Conservation (phyloP, 345 rosid species). For the Noccaea bulbosa region DNA sequence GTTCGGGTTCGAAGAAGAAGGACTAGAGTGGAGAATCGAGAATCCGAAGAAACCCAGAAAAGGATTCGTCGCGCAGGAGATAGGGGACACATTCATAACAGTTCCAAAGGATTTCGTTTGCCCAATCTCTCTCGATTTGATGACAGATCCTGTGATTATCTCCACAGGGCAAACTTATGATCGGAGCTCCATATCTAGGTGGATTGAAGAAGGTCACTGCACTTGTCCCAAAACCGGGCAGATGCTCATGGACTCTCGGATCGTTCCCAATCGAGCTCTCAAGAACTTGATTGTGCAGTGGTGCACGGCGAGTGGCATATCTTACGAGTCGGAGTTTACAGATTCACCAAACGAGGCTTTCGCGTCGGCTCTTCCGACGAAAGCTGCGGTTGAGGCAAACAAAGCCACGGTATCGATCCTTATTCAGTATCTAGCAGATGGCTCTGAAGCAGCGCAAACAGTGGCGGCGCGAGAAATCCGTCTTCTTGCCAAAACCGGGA, state of each 20-base stretch:
- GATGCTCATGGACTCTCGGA: constrained; percentile 61
- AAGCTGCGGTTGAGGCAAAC: constrained; percentile 81
- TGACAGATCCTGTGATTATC: constrained; percentile 88
- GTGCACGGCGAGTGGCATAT: constrained; percentile 77
- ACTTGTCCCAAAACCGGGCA: constrained; percentile 92
- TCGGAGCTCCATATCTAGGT: constrained; percentile 78
- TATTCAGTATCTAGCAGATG: constrained; percentile 65
- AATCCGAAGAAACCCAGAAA: constrained; percentile 58
- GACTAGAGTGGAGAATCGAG: constrained; percentile 48
- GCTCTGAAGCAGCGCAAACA: constrained; percentile 66
- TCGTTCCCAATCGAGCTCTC: constrained; percentile 84
- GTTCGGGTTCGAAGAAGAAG: constrained; percentile 74
- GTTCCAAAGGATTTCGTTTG: constrained; percentile 87
- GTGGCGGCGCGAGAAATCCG: constrained; percentile 85
- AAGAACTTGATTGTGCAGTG: constrained; percentile 84
- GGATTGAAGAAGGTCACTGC: constrained; percentile 92
- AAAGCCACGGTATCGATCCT: constrained; percentile 75
- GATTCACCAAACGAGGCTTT: constrained; percentile 63
- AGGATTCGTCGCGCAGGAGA: constrained; percentile 73
- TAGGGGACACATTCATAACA: constrained; percentile 65
- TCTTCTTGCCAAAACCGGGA: constrained; percentile 83
- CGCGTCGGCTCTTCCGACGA: constrained; percentile 62
- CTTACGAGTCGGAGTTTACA: constrained; percentile 55
- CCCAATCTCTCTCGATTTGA: constrained; percentile 84
- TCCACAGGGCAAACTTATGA: constrained; percentile 95